Evolutionary conservation across 2,329 filamentous ascomycete species (phyloP).

Genomic region (Ceratocystis alfenasii): DNA sequence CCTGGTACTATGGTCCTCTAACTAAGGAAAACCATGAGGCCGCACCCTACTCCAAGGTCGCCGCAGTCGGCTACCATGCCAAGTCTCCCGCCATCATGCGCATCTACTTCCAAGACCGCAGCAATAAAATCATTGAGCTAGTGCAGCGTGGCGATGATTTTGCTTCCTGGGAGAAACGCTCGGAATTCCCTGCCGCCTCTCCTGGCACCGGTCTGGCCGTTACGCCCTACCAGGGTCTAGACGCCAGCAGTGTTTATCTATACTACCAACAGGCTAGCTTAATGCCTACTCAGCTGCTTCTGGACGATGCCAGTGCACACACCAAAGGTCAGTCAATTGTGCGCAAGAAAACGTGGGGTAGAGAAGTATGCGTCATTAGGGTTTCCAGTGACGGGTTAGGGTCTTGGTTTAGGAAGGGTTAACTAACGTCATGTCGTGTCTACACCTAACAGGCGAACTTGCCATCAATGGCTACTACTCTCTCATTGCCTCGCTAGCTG

Average conservation of each 20-base stretch:
- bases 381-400: background rate
- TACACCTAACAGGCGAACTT: conserved; percentile 17
- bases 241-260: conserved; percentile 19
- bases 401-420: background rate
- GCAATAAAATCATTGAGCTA: conserved; percentile 21
- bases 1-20: conserved; percentile 21
- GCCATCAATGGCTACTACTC: conserved; percentile 22
- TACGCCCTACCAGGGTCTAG: conserved; percentile 17
- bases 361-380: background rate
- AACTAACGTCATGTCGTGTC: background rate
- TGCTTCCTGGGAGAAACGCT: conserved; percentile 18
- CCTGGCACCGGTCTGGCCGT: conserved; percentile 21
- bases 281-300: conserved; percentile 18
- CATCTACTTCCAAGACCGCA: conserved; percentile 21
- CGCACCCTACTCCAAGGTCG: conserved; percentile 21
- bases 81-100: conserved; percentile 19
- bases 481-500: conserved; percentile 20
- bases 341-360: background rate
- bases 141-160: conserved; percentile 22
- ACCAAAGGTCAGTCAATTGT: conserved; percentile 14
- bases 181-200: conserved; percentile 18
- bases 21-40: conserved; percentile 17
- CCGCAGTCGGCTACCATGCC: conserved; percentile 22
- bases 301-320: conserved; percentile 15
- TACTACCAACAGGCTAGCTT: conserved; percentile 21